Base-by-base conservation (phyloP, 1,284 basidiomycete species). In the Hymenochaete sp. region DNA sequence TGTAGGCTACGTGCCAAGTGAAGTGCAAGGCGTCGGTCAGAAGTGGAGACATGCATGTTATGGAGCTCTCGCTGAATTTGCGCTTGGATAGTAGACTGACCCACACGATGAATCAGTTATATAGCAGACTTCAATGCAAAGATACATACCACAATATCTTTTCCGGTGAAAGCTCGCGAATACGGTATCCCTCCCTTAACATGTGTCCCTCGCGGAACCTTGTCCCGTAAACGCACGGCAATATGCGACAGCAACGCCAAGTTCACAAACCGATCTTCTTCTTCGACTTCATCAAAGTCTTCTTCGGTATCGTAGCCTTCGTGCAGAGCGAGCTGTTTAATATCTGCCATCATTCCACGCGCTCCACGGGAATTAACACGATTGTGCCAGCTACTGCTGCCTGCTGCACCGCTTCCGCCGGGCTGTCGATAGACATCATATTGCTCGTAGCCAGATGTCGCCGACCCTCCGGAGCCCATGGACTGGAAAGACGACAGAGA, bases 121-220 rank as follows among this genome's bases (percentile, higher is more conserved):
- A 7, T 43, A 44, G 22, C 40, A 24, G 39, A 26, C n/a, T 14
- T 25, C 11, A 6, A 18, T 10, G 37, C 11, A 18, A 26, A 29
- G 22, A 13, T 10, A 75, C 89, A 58, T 65, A 93, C 88, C 48
- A 97, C 89, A 42, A 93, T 81, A 58, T 95, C 91, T 53, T 85
- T 86, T 4, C 92, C 93, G 1, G 92, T 96, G 57, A 96, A 96
- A 9, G 88, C 85, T 9, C 77, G 70, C 2, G 82, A 82, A 61
- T 92, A 93, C 0, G 87, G 83, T 37, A 93, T 85, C 47, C 86
- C 85, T 6, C 86, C 87, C 64, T 96, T 96, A 51, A 93, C 85
- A 58, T 98, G 93, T 3, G 79, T 81, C 10, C 82, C 82, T 38
- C 86, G 72, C 1, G 84, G 85, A 1, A 98, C 85, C 55, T 84